phyloP scores from a whole-genome alignment of 441 rosid species.

The Gossypium lobatum region DNA sequence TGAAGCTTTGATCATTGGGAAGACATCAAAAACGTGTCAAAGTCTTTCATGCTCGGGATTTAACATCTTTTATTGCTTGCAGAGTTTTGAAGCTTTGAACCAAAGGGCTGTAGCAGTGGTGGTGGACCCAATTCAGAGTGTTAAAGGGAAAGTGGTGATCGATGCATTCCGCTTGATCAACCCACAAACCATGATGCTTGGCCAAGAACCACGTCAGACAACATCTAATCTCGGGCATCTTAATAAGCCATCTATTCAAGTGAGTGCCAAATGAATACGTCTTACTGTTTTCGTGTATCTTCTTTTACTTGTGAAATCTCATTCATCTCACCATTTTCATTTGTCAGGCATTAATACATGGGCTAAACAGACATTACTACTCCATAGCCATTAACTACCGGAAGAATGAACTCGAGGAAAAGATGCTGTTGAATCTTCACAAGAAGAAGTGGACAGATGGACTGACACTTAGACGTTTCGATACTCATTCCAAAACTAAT shows the following conservation, averaged over 20 bases:
- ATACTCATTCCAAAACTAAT: constrained; percentile 85
- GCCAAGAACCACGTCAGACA: constrained; percentile 94
- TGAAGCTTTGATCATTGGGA: constrained; percentile 60
- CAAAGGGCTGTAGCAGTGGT: constrained; percentile 98
- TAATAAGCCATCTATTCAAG: constrained; percentile 95
- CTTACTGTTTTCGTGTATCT: neutral
- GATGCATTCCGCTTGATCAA: constrained; percentile 96
- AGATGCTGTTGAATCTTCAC: constrained; percentile 97
- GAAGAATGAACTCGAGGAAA: constrained; percentile 98
- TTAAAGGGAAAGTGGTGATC: constrained; percentile 95
- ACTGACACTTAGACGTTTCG: constrained; percentile 77
- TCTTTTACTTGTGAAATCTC: neutral
- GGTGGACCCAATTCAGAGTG: constrained; percentile 98
- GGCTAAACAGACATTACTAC: constrained; percentile 90
- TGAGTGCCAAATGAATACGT: constrained; percentile 22
- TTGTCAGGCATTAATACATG: constrained; percentile 81
- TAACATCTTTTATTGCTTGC: constrained; percentile 20
- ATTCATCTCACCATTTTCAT: constrained; percentile 16
- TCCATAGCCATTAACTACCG: constrained; percentile 96
- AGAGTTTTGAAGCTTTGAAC: constrained; percentile 99
- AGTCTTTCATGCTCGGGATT: neutral
- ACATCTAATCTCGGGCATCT: constrained; percentile 95
- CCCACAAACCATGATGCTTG: constrained; percentile 99
- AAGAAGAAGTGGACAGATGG: constrained; percentile 99
- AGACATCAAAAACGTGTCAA: neutral